Percentiles rank a stretch among this genome's conserved stretches.
Evolutionary conservation across 495 filamentous ascomycete species (phyloP).

Genomic region (Bryoglossum gracile): DNA sequence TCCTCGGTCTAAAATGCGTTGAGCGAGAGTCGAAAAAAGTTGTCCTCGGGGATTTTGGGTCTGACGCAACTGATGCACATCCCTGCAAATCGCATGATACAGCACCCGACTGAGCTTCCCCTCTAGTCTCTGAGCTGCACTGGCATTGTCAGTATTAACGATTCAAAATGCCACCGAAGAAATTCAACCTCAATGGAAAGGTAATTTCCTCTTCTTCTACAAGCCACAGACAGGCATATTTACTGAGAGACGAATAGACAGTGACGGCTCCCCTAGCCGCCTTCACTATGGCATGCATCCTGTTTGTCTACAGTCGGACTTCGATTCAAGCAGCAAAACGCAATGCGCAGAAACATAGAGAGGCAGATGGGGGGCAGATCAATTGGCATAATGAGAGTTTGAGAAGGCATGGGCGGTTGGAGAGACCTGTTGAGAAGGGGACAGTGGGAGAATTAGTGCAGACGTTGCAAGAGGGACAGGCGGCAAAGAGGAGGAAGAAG

Average conservation of each 20-base stretch:
- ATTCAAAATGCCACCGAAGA: background rate
- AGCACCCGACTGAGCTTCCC: no score
- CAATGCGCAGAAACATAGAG: conserved; percentile 36
- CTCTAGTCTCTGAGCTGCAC: no score
- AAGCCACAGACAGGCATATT: no score
- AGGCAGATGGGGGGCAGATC: conserved; percentile 41
- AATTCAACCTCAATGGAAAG: background rate
- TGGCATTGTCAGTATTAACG: no score
- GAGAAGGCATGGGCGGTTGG: conserved; percentile 35
- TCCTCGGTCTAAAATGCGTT: no score
- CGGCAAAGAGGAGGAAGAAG: background rate
- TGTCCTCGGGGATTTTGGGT: no score
- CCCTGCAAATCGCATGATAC: no score
- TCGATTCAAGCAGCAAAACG: conserved; percentile 37
- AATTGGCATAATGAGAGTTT: conserved; percentile 39
- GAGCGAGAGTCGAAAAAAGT: no score
- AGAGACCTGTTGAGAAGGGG: conserved; percentile 26
- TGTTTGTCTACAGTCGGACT: conserved; percentile 37
- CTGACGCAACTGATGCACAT: no score
- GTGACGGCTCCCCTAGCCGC: conserved; percentile 39
- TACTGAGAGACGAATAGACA: no score
- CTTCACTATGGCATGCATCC: conserved; percentile 41
- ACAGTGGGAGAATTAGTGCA: conserved; percentile 18
- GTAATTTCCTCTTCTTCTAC: background rate
- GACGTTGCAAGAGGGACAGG: conserved; percentile 7